phyloP scores from a whole-genome alignment of 2,329 filamentous ascomycete genomes.

The Arthrobotrys sinensis region DNA sequence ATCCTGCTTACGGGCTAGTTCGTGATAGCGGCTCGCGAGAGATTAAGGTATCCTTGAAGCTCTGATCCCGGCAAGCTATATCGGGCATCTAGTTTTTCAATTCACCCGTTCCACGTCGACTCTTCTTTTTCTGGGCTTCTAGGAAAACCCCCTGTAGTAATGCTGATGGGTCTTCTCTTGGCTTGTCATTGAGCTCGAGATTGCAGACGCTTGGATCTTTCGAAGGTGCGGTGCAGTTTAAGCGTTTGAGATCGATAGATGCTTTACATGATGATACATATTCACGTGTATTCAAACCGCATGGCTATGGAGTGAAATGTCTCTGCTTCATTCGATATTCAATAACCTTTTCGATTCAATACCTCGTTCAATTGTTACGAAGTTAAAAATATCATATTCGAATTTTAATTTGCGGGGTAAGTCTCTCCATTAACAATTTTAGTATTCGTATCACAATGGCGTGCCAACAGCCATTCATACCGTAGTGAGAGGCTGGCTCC shows the following conservation, averaged over 20 bases:
- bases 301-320: too few species aligned
- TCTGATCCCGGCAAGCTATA: background rate
- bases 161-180: background rate
- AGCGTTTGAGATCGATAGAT: background rate
- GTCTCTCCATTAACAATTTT: background rate
- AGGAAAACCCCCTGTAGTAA: background rate
- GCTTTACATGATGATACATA: background rate
- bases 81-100: background rate
- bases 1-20: background rate
- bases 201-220: constrained; percentile 32
- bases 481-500: background rate
- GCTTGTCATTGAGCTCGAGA: constrained; percentile 2
- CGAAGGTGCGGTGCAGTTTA: background rate
- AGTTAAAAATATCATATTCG: background rate
- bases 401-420: background rate
- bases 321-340: too few species aligned
- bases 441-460: too few species aligned
- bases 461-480: background rate
- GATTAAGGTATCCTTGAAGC: too few species aligned
- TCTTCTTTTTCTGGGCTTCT: background rate
- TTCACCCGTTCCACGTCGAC: constrained; percentile 5
- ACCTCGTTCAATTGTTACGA: too few species aligned
- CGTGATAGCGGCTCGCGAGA: background rate
- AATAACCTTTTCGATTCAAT: too few species aligned
- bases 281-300: too few species aligned